These are phyloP conservation scores for Amanita rimosa DNA, from an alignment of 768 basidiomycete species.

Conservation along the genomic window DNA sequence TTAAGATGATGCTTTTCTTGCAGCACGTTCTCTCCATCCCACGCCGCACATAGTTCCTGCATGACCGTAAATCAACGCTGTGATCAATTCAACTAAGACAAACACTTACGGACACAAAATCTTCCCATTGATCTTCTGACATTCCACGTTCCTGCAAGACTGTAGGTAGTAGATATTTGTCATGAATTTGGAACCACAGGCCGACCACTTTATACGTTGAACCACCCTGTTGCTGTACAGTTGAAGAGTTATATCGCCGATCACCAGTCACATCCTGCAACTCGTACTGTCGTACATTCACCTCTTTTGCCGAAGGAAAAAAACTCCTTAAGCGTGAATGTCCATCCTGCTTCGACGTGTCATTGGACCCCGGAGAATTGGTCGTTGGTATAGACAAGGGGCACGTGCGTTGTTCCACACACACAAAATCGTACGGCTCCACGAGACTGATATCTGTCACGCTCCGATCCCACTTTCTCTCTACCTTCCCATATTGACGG, in stretches of 20 bases:
- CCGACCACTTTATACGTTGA: constrained; percentile 12
- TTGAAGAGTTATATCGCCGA: neutral
- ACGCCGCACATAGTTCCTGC: constrained; percentile 1
- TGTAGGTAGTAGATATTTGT: constrained; percentile 9
- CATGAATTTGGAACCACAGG: constrained; percentile 10
- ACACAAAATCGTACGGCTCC: neutral
- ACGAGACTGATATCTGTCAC: constrained; percentile 14
- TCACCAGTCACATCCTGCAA: no score
- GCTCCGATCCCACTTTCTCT: constrained; percentile 19
- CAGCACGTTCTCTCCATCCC: neutral
- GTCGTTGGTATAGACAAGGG: no score
- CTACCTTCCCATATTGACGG: constrained; percentile 37
- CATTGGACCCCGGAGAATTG: no score
- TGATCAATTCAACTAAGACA: neutral
- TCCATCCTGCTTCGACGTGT: no score
- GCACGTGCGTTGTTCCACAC: neutral
- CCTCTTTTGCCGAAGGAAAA: no score
- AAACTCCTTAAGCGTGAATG: no score
- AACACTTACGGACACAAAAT: constrained; percentile 11
- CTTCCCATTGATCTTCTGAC: constrained; percentile 11
- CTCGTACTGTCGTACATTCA: no score
- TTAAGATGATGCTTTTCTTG: neutral
- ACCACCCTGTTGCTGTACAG: neutral
- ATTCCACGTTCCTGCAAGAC: constrained; percentile 7
- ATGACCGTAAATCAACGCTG: neutral